phyloP scores from a whole-genome alignment of 2,329 filamentous ascomycete genomes.

The Stagonosporopsis chrysanthemi region DNA sequence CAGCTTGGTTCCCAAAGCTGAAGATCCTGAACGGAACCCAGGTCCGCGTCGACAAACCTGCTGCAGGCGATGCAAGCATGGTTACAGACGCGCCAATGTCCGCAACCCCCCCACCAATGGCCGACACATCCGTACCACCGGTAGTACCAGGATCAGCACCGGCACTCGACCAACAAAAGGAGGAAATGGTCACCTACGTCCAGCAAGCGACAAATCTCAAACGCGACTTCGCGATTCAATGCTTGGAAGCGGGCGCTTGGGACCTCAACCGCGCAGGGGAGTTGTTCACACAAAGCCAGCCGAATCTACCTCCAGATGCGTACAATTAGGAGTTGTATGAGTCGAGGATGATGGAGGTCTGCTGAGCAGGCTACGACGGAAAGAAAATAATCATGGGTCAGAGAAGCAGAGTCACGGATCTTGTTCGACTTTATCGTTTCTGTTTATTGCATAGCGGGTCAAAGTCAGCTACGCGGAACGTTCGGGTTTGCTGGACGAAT shows the following conservation, averaged over 20 bases:
- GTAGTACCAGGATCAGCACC: background rate
- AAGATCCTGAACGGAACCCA: conserved; percentile 77
- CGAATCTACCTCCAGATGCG: conserved; percentile 52
- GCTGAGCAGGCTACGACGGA: background rate
- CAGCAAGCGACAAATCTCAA: conserved; percentile 83
- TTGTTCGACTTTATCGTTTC: background rate
- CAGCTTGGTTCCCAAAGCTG: conserved; percentile 84
- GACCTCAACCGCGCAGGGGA: conserved; percentile 76
- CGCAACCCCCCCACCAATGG: conserved; percentile 51
- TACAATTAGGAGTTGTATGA: conserved; percentile 40
- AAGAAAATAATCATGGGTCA: no score
- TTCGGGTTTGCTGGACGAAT: background rate
- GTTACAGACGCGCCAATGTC: conserved; percentile 36
- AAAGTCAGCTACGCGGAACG: conserved; percentile 1
- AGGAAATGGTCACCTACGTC: conserved; percentile 74
- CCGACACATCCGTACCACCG: conserved; percentile 49
- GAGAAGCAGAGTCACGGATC: no score
- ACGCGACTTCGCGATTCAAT: conserved; percentile 78
- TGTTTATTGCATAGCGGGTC: conserved; percentile 15
- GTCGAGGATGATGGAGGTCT: conserved; percentile 3
- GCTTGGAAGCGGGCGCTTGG: conserved; percentile 81
- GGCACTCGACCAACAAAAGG: conserved; percentile 56
- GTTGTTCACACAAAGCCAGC: conserved; percentile 79
- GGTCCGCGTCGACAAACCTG: conserved; percentile 72
- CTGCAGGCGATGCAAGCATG: conserved; percentile 32